Percentiles rank a stretch among this genome's conserved stretches.
phyloP scores from a whole-genome alignment of 2,329 filamentous ascomycete genomes.

The Xylariaceae sp. region DNA sequence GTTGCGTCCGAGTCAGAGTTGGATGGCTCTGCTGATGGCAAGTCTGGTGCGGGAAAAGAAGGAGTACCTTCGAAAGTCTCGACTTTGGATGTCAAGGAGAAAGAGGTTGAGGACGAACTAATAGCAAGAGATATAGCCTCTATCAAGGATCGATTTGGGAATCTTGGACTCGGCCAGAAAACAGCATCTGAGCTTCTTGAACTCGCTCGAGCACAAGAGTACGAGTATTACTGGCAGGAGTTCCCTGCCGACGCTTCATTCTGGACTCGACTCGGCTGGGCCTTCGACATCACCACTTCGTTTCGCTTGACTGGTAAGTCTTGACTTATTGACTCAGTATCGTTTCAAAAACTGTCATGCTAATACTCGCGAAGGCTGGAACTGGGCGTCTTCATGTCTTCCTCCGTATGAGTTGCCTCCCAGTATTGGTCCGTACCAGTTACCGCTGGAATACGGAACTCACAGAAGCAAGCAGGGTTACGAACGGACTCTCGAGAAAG shows the following conservation, averaged over 20 bases:
- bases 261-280: slow-evolving; percentile 49
- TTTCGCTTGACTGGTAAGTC: slow-evolving; percentile 50
- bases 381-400: slow-evolving; percentile 45
- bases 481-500: slow-evolving; percentile 38
- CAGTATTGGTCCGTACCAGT: slow-evolving; percentile 36
- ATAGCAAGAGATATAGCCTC: not conserved
- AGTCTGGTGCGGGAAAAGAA: slow-evolving; percentile 7
- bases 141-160: slow-evolving; percentile 7
- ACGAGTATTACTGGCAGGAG: slow-evolving; percentile 55
- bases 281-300: slow-evolving; percentile 48
- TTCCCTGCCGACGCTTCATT: slow-evolving; percentile 50
- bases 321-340: not conserved
- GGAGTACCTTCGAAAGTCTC: not conserved
- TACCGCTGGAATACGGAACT: slow-evolving; percentile 38
- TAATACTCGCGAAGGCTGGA: slow-evolving; percentile 46
- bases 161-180: slow-evolving; percentile 2
- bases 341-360: not conserved
- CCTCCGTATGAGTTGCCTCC: slow-evolving; percentile 39
- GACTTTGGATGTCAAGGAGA: not conserved
- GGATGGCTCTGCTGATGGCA: not conserved
- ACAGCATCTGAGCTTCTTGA: slow-evolving; percentile 9
- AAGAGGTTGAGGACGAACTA: not conserved
- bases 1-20: not conserved
- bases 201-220: slow-evolving; percentile 28
- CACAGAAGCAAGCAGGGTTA: slow-evolving; percentile 43